Evolutionary conservation across 495 filamentous ascomycete genomes (phyloP).

Genomic region (Penicillium coprophilum): DNA sequence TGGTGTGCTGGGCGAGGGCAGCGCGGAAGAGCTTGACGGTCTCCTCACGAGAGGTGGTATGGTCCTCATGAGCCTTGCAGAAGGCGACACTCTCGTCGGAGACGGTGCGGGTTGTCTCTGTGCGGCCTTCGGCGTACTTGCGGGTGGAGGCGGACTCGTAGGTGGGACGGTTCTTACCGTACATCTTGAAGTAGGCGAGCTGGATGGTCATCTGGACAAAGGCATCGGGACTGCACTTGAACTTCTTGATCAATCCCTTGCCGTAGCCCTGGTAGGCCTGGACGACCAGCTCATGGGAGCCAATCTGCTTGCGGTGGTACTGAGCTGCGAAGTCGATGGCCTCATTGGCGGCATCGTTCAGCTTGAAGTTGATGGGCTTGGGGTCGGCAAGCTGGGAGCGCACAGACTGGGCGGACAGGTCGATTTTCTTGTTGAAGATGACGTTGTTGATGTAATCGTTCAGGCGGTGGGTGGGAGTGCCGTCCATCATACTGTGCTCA

Average conservation of each 20-base stretch:
- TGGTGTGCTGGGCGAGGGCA: conserved; percentile 77
- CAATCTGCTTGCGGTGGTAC: conserved; percentile 78
- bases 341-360: conserved; percentile 66
- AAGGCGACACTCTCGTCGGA: conserved; percentile 91
- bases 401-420: conserved; percentile 70
- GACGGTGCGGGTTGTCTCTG: conserved; percentile 91
- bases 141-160: conserved; percentile 96
- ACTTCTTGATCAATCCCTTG: conserved; percentile 98
- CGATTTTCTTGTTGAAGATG: conserved; percentile 88
- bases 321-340: conserved; percentile 73
- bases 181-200: conserved; percentile 98
- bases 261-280: conserved; percentile 97
- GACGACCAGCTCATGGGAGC: conserved; percentile 84
- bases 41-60: conserved; percentile 57
- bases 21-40: conserved; percentile 73
- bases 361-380: conserved; percentile 67
- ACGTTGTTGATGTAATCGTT: conserved; percentile 90
- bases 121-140: conserved; percentile 93
- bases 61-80: conserved; percentile 80
- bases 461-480: conserved; percentile 92
- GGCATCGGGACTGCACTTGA: conserved; percentile 96
- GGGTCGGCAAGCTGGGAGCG: conserved; percentile 87
- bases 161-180: conserved; percentile 94
- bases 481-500: conserved; percentile 99
- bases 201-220: conserved; percentile 99